phyloP scores from a whole-genome alignment of 805 yeast species.

The Suhomyces faveliae region DNA sequence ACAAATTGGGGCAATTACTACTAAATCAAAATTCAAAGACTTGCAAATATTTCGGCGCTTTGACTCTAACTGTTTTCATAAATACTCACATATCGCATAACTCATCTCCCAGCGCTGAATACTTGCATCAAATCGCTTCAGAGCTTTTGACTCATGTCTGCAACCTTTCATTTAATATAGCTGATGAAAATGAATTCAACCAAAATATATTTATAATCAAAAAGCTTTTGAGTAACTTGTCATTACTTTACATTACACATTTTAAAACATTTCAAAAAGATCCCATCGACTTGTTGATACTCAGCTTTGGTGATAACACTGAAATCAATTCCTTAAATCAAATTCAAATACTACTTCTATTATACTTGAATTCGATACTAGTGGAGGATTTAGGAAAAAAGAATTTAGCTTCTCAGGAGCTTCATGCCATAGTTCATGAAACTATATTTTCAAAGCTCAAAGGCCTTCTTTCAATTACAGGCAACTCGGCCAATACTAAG shows the following conservation, averaged over 20 bases:
- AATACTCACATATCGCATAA: slow-evolving; percentile 23
- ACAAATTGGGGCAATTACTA: slow-evolving; percentile 55
- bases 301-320: slow-evolving; percentile 2
- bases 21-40: slow-evolving; percentile 42
- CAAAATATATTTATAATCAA: slow-evolving; percentile 43
- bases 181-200: slow-evolving; percentile 4
- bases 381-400: slow-evolving; percentile 51
- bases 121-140: slow-evolving; percentile 1
- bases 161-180: slow-evolving; percentile 4
- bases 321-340: slow-evolving; percentile 5
- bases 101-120: not conserved
- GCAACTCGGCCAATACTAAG: slow-evolving; percentile 1
- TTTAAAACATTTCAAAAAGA: slow-evolving; percentile 32
- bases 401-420: slow-evolving; percentile 19
- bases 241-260: slow-evolving; percentile 45
- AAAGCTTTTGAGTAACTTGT: slow-evolving; percentile 57
- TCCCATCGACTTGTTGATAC: slow-evolving; percentile 9
- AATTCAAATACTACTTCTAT: slow-evolving; percentile 17
- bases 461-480: slow-evolving; percentile 14
- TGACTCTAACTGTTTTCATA: slow-evolving; percentile 67
- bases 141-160: slow-evolving; percentile 8
- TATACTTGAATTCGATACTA: slow-evolving; percentile 43
- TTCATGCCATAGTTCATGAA: slow-evolving; percentile 40
- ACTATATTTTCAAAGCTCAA: slow-evolving; percentile 28
- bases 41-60: slow-evolving; percentile 76